phyloP scores from a whole-genome alignment of 768 basidiomycete species.

The Pholiota molesta region DNA sequence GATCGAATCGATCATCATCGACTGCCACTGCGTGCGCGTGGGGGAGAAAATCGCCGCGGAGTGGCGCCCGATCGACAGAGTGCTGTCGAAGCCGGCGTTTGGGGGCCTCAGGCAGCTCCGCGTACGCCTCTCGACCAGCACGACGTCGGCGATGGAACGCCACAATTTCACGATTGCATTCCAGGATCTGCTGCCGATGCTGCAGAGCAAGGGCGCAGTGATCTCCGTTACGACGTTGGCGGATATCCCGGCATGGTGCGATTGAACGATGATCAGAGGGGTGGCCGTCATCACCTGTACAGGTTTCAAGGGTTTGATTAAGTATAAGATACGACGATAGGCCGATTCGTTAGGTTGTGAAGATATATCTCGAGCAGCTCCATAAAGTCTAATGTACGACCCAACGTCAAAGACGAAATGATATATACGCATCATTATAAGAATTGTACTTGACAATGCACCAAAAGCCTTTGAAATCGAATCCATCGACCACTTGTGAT shows the following conservation, averaged over 20 bases:
- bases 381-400: too few relatives aligned
- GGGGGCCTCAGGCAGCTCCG: conserved; percentile 15
- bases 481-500: too few relatives aligned
- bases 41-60: conserved; percentile 12
- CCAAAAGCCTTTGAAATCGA: too few relatives aligned
- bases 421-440: too few relatives aligned
- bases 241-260: neutral
- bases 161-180: conserved; percentile 11
- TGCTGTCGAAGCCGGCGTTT: conserved; percentile 14
- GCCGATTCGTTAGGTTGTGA: too few relatives aligned
- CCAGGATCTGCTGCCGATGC: conserved; percentile 14
- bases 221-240: neutral
- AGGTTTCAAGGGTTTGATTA: neutral
- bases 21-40: conserved; percentile 22
- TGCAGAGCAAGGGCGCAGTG: neutral
- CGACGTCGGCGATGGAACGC: conserved; percentile 8
- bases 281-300: neutral
- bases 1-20: conserved; percentile 14
- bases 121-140: conserved; percentile 16
- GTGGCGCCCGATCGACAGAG: conserved; percentile 23
- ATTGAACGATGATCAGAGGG: neutral
- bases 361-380: too few relatives aligned
- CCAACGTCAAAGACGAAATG: too few relatives aligned
- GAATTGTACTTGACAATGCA: too few relatives aligned
- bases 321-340: too few relatives aligned